Base-by-base conservation (phyloP, 1,284 basidiomycete genomes). In the Trichosporon asahii region DNA sequence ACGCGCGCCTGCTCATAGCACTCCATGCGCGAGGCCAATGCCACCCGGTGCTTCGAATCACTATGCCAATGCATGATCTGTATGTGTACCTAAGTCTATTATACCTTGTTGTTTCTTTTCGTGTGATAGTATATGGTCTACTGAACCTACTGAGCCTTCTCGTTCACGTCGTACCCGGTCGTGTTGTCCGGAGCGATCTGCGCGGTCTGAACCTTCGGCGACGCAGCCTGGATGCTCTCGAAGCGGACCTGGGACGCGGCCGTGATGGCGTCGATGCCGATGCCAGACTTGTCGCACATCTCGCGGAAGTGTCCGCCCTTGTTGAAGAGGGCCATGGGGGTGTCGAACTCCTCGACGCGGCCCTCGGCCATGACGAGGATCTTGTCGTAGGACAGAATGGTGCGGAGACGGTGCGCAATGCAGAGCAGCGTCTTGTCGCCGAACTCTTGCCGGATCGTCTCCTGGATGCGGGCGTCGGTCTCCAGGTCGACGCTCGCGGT, bases 321-420 rank as follows among this genome's bases (percentile, higher is more conserved):
- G 80, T 90, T 87, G 79, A 89, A 94, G 18, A 94, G 85, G 72
- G 88, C 88, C 68, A 92, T 85, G 2, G 92, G 92, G 3, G 90
- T 90, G 80, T 92, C 92, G 77, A 90, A 93, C 80, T 91, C 90
- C 46, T 88, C 90, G 11, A 91, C 79, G 33, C 74, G 72, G 44
- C 93, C 93, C 35, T 88, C 86, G 73, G 92, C 89, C 76, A 95
- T 85, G 61, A 88, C 87, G 14, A 86, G 86, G 69, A 94, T 91
- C 14, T 89, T 84, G 82, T 94, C 91, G 78, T 93, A 94, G 0
- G 87, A 87, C 67, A 94, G 86, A 76, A 95, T 93, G 0, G 93
- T 94, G 66, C 90, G 86, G 44, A 93, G 84, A 35, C 90, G 88
- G 82, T 84, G 87, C 6, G 90, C 90, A 73, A 92, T 91, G 76